Percentiles rank a stretch among this genome's conserved stretches.
These are phyloP conservation scores for Nepenthes alata DNA, from an alignment of 179 eudicot genomes.

Conservation along the genomic window DNA sequence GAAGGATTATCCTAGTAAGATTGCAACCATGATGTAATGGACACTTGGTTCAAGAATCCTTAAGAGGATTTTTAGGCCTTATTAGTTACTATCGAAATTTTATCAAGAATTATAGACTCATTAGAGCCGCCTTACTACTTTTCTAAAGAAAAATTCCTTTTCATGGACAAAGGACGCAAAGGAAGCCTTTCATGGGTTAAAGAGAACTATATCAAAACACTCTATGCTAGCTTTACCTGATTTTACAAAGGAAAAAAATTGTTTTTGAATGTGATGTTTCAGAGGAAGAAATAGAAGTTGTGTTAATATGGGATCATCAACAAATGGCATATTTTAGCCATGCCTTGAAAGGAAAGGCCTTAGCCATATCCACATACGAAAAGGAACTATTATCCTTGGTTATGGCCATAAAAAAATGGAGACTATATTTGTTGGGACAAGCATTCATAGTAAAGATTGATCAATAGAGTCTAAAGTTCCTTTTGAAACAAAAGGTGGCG, in stretches of 20 bases:
- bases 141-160: neutral
- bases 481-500: too few relatives aligned
- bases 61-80: neutral
- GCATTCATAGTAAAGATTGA: too few relatives aligned
- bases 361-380: too few relatives aligned
- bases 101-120: neutral
- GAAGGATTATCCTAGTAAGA: neutral
- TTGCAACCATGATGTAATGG: neutral
- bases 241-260: neutral
- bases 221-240: neutral
- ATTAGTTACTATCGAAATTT: neutral
- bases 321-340: too few relatives aligned
- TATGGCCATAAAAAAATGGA: too few relatives aligned
- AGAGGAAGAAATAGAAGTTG: too few relatives aligned
- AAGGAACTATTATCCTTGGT: too few relatives aligned
- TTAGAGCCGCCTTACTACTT: neutral
- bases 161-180: neutral
- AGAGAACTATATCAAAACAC: neutral
- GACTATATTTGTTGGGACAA: too few relatives aligned
- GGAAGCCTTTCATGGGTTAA: neutral
- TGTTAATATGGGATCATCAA: too few relatives aligned
- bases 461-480: too few relatives aligned
- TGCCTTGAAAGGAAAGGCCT: too few relatives aligned
- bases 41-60: neutral
- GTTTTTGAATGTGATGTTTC: too few relatives aligned